Conservation (phyloP, 1,284 basidiomycete genomes). For the Grifola frondosa region DNA sequence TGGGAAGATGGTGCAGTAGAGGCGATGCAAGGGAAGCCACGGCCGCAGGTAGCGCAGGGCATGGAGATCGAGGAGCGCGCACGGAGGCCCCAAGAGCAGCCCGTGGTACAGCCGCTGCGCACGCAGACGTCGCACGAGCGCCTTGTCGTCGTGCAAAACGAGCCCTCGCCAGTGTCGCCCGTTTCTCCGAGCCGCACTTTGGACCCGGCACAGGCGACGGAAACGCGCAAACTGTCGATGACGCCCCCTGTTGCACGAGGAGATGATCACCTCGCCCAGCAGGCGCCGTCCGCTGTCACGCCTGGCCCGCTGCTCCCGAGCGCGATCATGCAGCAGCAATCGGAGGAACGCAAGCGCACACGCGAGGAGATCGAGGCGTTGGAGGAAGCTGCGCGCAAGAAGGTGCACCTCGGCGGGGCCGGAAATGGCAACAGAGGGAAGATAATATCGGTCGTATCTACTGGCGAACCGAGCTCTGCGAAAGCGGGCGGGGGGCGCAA, state of each 20-base stretch:
- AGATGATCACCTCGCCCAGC: conserved; percentile 31
- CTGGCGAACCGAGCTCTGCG: conserved; percentile 2
- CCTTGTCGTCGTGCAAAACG: conserved; percentile 25
- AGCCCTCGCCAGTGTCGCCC: conserved; percentile 26
- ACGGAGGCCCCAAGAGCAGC: conserved; percentile 24
- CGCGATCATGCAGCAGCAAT: conserved; percentile 47
- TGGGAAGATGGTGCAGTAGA: conserved; percentile 70
- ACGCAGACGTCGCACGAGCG: conserved; percentile 41
- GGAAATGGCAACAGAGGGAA: conserved; percentile 14
- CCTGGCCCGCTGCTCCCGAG: conserved; percentile 44
- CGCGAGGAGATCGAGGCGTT: conserved; percentile 60
- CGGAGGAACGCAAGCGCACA: conserved; percentile 57
- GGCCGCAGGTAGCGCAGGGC: conserved; percentile 30
- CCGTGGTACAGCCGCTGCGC: conserved; percentile 28
- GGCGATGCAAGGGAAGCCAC: conserved; percentile 42
- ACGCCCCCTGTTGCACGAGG: conserved; percentile 72
- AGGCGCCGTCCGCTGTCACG: conserved; percentile 6
- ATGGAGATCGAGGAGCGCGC: conserved; percentile 38
- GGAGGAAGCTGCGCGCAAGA: conserved; percentile 60
- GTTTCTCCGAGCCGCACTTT: conserved; percentile 34
- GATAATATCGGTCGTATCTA: conserved; percentile 10
- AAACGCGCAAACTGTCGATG: conserved; percentile 72
- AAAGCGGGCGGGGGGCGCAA: conserved; percentile 42
- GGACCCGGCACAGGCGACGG: conserved; percentile 58
- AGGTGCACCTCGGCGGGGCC: conserved; percentile 36